These are phyloP conservation scores for Plasmodium billcollinsi DNA, from an alignment of 169 alveolate genomes.

Conservation along the genomic window DNA sequence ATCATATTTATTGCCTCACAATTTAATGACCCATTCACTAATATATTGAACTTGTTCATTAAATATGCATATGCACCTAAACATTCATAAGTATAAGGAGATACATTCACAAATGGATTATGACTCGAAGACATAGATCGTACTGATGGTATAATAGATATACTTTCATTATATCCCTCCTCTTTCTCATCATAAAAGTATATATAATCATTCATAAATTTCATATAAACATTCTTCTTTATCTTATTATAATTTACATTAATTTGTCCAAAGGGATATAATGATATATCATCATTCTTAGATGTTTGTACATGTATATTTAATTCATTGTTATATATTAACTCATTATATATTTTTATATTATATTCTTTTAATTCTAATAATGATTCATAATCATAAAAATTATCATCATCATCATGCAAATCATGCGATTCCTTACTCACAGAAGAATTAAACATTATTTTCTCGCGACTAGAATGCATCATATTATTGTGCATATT, in stretches of 20 bases:
- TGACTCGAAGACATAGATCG: neutral
- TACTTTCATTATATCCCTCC: neutral
- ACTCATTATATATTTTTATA: slow-evolving; percentile 1
- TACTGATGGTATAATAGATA: neutral
- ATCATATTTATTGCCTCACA: slow-evolving; percentile 74
- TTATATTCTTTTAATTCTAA: slow-evolving; percentile 6
- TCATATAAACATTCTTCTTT: slow-evolving; percentile 25
- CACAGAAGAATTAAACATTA: neutral
- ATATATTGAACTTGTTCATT: slow-evolving; percentile 69
- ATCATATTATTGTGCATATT: slow-evolving; percentile 22
- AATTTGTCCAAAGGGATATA: slow-evolving; percentile 40
- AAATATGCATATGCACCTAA: slow-evolving; percentile 74
- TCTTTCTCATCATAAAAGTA: slow-evolving; percentile 49
- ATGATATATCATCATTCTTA: slow-evolving; percentile 8
- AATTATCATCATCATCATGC: slow-evolving; percentile 12
- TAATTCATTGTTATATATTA: neutral
- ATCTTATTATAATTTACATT: slow-evolving; percentile 16
- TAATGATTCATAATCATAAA: neutral
- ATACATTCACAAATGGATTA: slow-evolving; percentile 16
- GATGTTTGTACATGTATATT: slow-evolving; percentile 48
- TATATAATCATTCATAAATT: slow-evolving; percentile 33
- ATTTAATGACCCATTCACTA: slow-evolving; percentile 44
- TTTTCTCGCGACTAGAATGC: slow-evolving; percentile 1
- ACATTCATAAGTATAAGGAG: slow-evolving; percentile 63
- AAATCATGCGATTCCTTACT: neutral